These are phyloP conservation scores for Sanchytrium tribonematis DNA, from an alignment of 371 early-diverging fungal genomes.

Conservation along the genomic window DNA sequence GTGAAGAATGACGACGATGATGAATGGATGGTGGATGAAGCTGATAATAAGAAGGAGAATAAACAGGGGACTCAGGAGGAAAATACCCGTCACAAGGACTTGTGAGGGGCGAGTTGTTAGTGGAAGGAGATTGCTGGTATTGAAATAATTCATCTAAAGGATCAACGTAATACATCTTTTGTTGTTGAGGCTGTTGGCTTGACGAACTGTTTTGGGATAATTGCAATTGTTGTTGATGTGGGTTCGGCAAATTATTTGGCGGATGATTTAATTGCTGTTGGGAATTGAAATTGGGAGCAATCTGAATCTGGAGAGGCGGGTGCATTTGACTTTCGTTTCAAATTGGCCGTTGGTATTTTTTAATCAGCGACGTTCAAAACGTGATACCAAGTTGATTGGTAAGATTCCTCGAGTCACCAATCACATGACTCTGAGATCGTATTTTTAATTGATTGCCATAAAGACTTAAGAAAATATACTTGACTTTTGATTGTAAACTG, in stretches of 20 bases:
- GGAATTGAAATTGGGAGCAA: background rate
- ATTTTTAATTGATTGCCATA: too few relatives aligned
- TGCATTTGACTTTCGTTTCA: too few relatives aligned
- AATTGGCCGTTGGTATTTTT: too few relatives aligned
- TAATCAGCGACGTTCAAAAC: too few relatives aligned
- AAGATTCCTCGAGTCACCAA: too few relatives aligned
- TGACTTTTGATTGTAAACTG: too few relatives aligned
- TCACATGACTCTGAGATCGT: too few relatives aligned
- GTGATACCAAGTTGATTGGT: too few relatives aligned
- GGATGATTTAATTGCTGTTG: background rate
- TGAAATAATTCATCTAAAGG: background rate
- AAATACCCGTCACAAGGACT: background rate
- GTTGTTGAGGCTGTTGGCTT: background rate
- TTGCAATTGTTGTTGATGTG: background rate
- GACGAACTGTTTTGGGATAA: background rate
- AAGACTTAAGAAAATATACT: too few relatives aligned
- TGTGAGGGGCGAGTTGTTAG: background rate
- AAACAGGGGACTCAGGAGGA: background rate
- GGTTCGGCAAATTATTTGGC: background rate
- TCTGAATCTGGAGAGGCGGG: background rate
- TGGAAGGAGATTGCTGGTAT: background rate
- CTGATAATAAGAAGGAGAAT: background rate
- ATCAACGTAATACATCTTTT: background rate
- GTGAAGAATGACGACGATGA: background rate
- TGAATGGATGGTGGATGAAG: background rate